Conservation (phyloP, 2,329 filamentous ascomycete species). For the Fusarium sororula region DNA sequence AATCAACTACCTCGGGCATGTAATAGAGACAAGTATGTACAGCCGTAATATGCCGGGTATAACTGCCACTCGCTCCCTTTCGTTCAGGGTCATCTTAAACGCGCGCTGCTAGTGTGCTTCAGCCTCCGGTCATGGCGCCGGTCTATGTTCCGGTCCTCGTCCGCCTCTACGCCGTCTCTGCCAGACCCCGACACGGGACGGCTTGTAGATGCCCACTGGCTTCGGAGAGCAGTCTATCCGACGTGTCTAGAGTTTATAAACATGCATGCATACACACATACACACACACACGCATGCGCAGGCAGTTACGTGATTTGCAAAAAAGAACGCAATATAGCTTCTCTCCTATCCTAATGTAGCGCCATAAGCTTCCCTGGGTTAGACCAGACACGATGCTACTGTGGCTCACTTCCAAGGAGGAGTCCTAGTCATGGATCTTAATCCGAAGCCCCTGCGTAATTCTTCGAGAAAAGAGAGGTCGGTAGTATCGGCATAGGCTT, state of each 20-base stretch:
- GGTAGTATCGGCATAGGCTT: conserved; percentile 26
- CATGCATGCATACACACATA: neutral
- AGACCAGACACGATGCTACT: conserved; percentile 7
- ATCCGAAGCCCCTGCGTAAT: conserved; percentile 16
- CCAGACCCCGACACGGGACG: neutral
- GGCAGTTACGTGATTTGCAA: neutral
- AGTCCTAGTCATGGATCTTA: conserved; percentile 7
- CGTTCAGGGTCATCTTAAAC: conserved; percentile 7
- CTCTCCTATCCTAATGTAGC: neutral
- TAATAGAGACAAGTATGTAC: neutral
- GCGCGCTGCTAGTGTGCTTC: neutral
- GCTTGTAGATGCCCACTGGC: neutral
- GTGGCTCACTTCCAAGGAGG: neutral
- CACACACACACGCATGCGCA: neutral
- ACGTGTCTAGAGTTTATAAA: neutral
- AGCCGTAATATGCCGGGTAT: neutral
- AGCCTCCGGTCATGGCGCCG: neutral
- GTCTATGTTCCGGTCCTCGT: conserved; percentile 12
- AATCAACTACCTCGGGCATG: neutral
- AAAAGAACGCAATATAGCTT: conserved; percentile 2
- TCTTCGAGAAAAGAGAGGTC: conserved; percentile 17
- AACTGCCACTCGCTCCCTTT: neutral
- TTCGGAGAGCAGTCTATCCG: neutral
- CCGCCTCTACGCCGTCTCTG: conserved; percentile 15
- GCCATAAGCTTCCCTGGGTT: neutral